Percentiles rank a stretch among this genome's conserved stretches.
Evolutionary conservation across 495 filamentous ascomycete genomes (phyloP).

Genomic region (Hypoxylon subgilvum): DNA sequence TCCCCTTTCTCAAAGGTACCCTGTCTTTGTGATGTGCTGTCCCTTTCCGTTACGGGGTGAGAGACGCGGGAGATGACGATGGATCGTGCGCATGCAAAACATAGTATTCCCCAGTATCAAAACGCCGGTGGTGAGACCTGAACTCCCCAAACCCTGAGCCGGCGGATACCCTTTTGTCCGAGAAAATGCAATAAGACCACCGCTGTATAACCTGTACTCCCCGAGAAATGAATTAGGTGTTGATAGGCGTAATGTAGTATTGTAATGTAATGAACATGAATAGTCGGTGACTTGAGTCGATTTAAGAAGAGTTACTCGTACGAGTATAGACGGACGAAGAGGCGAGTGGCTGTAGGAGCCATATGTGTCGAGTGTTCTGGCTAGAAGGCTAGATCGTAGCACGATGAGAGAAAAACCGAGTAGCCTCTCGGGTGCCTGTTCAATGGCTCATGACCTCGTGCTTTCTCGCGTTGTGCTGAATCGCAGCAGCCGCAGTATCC

Average conservation of each 20-base stretch:
- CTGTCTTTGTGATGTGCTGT: not conserved
- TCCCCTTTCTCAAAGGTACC: constrained; percentile 1
- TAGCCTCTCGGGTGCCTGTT: not conserved
- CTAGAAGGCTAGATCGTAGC: too few relatives aligned
- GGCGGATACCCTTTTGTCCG: constrained; percentile 16
- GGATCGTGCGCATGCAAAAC: constrained; percentile 4
- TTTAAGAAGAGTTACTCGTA: not conserved
- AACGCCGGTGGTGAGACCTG: constrained; percentile 22
- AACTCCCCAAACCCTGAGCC: constrained; percentile 7
- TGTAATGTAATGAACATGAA: not conserved
- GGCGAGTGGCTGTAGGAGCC: not conserved
- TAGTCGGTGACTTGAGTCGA: not conserved
- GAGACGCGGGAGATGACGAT: constrained; percentile 9
- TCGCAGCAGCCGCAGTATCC: constrained; percentile 4
- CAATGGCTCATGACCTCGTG: constrained; percentile 46
- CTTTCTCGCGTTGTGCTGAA: constrained; percentile 29
- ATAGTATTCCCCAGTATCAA: not conserved
- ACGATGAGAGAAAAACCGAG: too few relatives aligned
- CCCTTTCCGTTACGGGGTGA: not conserved
- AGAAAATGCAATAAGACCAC: constrained; percentile 30
- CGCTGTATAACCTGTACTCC: constrained; percentile 13
- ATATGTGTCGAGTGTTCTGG: not conserved
- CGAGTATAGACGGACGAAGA: not conserved
- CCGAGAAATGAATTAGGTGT: constrained; percentile 9
- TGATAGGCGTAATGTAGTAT: constrained; percentile 5